Conservation (phyloP, 371 early-diverging fungal genomes). For the Rhizopus stolonifer region DNA sequence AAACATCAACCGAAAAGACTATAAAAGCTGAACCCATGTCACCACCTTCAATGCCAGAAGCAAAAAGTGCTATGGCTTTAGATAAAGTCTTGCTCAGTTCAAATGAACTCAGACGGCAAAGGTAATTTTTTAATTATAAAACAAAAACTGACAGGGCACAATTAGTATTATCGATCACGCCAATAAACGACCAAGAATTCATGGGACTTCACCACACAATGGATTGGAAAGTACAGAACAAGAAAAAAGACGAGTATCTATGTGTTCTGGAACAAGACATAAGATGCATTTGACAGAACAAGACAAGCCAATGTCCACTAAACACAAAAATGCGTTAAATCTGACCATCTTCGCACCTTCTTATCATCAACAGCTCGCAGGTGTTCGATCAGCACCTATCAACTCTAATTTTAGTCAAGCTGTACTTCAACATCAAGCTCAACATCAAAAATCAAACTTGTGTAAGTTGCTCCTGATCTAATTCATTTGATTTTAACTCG, state of each 20-base stretch:
- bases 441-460: constrained; percentile 2
- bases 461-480: neutral
- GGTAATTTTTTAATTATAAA: constrained; percentile 7
- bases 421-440: constrained; percentile 13
- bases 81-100: constrained; percentile 22
- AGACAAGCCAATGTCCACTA: constrained; percentile 27
- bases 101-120: constrained; percentile 18
- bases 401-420: constrained; percentile 41
- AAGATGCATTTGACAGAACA: constrained; percentile 12
- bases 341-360: constrained; percentile 62
- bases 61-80: constrained; percentile 28
- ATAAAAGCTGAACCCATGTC: constrained; percentile 28
- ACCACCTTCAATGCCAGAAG: constrained; percentile 16
- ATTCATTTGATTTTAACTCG: neutral
- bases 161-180: constrained; percentile 1
- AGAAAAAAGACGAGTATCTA: constrained; percentile 19
- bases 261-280: constrained; percentile 12
- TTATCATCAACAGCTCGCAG: constrained; percentile 51
- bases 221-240: neutral
- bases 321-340: constrained; percentile 54
- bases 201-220: neutral
- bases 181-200: neutral
- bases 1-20: neutral
- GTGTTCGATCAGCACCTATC: constrained; percentile 59
- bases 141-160: no score